Conservation (phyloP, 257 asterid species). For the Oldenlandia corymbosa region DNA sequence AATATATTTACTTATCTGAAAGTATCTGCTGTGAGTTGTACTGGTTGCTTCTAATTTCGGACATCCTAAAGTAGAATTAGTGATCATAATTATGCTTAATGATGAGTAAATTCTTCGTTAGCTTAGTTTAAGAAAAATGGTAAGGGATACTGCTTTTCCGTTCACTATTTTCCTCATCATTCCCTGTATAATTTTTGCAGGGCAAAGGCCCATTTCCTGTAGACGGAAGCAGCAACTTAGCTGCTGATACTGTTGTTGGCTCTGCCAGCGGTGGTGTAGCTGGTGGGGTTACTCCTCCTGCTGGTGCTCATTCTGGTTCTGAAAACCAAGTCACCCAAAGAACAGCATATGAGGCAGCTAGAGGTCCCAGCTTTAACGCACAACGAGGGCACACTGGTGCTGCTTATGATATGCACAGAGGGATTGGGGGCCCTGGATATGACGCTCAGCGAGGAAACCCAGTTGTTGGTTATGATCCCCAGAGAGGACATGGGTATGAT, state of each 20-base stretch:
- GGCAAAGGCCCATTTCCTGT: conserved; percentile 46
- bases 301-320: conserved; percentile 40
- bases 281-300: conserved; percentile 41
- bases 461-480: conserved; percentile 36
- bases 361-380: conserved; percentile 41
- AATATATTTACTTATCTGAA: background rate
- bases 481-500: conserved; percentile 41
- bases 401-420: conserved; percentile 37
- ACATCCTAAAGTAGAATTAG: background rate
- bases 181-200: conserved; percentile 29
- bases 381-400: conserved; percentile 36
- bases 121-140: too few relatives aligned
- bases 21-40: background rate
- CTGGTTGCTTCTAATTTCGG: background rate
- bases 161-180: conserved; percentile 1
- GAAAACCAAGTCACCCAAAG: conserved; percentile 24
- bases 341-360: conserved; percentile 38
- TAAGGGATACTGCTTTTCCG: background rate
- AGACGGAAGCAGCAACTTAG: conserved; percentile 38
- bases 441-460: conserved; percentile 36
- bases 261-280: conserved; percentile 22
- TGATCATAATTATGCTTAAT: background rate
- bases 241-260: conserved; percentile 28
- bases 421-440: conserved; percentile 31
- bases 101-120: too few relatives aligned